A percentile compares a stretch with the other conserved stretches of the same genome.
These are phyloP conservation scores for Ceratobasidium theobromae DNA, from an alignment of 1,284 basidiomycete species.

Conservation along the genomic window DNA sequence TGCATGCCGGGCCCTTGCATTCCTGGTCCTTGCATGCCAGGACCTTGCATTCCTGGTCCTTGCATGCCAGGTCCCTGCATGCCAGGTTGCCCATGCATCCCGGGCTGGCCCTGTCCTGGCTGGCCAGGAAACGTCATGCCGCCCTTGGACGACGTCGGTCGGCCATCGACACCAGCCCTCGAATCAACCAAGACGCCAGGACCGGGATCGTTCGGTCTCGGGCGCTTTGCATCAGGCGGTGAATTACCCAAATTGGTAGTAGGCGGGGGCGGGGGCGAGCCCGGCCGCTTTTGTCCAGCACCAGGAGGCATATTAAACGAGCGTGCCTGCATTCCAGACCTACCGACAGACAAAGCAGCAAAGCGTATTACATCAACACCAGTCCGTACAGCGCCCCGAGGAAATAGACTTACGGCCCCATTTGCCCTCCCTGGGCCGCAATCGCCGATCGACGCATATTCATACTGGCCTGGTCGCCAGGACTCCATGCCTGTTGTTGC, in stretches of 20 bases:
- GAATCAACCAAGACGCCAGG: conserved; percentile 3
- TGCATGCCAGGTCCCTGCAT: too few relatives aligned
- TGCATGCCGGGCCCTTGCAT: too few relatives aligned
- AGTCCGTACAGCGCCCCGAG: not conserved
- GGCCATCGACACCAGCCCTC: not conserved
- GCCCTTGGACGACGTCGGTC: conserved; percentile 22
- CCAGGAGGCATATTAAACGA: conserved; percentile 10
- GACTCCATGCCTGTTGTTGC: not conserved
- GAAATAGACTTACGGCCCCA: conserved; percentile 24
- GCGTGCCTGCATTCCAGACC: conserved; percentile 15
- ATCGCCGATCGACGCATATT: conserved; percentile 4
- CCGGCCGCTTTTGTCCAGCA: conserved; percentile 18
- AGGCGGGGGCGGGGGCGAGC: conserved; percentile 10
- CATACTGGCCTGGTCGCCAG: not conserved
- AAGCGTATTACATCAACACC: conserved; percentile 15
- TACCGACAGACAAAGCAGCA: not conserved
- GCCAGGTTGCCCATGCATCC: conserved; percentile 9
- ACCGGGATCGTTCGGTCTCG: conserved; percentile 17
- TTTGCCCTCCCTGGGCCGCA: conserved; percentile 16
- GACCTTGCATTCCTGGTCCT: too few relatives aligned
- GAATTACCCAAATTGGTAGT: not conserved
- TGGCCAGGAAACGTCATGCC: not conserved
- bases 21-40: too few relatives aligned
- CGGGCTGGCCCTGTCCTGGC: not conserved
- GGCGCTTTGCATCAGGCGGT: conserved; percentile 17